Evolutionary conservation across 495 filamentous ascomycete genomes (phyloP).

Genomic region (Emericellopsis terricola): DNA sequence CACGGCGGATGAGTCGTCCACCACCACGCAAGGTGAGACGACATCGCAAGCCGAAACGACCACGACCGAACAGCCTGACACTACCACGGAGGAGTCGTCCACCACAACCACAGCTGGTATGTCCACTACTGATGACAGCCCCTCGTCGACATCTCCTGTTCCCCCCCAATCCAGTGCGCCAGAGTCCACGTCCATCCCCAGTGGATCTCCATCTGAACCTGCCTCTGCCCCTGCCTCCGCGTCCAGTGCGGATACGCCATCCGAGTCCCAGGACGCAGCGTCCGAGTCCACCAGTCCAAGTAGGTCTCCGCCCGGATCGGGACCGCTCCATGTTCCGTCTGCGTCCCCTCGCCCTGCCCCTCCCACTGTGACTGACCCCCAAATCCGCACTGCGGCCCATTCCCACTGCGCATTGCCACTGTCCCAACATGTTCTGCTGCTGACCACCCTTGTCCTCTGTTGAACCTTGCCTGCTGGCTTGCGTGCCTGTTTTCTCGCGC

Average conservation of each 20-base stretch:
- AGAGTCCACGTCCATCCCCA: neutral
- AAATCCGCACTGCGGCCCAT: too few relatives aligned
- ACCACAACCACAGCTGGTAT: neutral
- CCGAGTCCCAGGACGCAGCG: constrained; percentile 1
- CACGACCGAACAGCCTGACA: constrained; percentile 20
- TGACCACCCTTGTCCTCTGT: too few relatives aligned
- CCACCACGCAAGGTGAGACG: too few relatives aligned
- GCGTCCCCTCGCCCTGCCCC: neutral
- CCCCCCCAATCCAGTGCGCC: constrained; percentile 6
- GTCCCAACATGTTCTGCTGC: neutral
- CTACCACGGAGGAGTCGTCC: neutral
- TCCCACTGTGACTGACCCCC: neutral
- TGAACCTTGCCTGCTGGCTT: too few relatives aligned
- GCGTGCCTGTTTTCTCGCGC: too few relatives aligned
- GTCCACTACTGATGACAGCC: neutral
- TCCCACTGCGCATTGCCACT: constrained; percentile 1
- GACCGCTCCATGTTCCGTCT: constrained; percentile 2
- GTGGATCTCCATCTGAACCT: constrained; percentile 2
- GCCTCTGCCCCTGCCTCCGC: neutral
- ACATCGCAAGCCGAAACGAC: too few relatives aligned
- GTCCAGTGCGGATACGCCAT: constrained; percentile 3
- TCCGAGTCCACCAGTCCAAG: constrained; percentile 4
- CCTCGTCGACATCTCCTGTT: neutral
- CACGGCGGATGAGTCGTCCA: constrained; percentile 2
- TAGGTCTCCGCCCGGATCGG: constrained; percentile 5